Conservation (phyloP, 257 asterid genomes). For the Gentiana straminea region DNA sequence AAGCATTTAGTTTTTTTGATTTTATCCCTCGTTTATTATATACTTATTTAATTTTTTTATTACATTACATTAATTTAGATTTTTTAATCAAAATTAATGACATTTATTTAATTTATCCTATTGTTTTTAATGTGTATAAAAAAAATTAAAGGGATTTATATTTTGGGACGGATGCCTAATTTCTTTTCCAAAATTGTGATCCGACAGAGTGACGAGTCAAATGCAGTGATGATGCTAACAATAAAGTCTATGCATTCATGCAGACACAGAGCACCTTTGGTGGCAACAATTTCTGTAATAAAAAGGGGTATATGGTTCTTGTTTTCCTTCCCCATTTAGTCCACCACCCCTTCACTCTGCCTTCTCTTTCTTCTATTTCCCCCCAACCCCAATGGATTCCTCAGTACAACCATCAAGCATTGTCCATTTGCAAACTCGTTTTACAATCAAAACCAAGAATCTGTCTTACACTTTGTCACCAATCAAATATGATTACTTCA, state of each 20-base stretch:
- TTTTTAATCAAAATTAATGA: no score
- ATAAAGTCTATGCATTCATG: constrained; percentile 7
- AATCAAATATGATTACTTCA: constrained; percentile 12
- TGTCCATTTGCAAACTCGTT: constrained; percentile 20
- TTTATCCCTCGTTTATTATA: no score
- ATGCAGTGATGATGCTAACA: no score
- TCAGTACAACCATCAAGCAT: constrained; percentile 18
- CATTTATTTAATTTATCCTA: no score
- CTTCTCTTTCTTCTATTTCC: not conserved
- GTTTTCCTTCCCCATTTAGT: constrained; percentile 26
- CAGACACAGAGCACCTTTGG: constrained; percentile 6
- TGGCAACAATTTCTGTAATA: constrained; percentile 6
- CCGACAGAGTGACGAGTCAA: no score
- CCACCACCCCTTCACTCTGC: constrained; percentile 1
- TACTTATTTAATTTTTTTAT: no score
- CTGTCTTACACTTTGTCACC: constrained; percentile 39
- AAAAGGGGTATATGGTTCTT: constrained; percentile 17
- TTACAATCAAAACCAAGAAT: constrained; percentile 28
- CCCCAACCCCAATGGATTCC: constrained; percentile 34
- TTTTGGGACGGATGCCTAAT: no score
- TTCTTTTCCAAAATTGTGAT: no score
- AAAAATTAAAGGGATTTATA: no score
- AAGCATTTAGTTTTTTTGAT: no score
- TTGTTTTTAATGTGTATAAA: no score
- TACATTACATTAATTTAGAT: no score